Percentiles rank a stretch among this genome's conserved stretches.
These are phyloP conservation scores for Tetrastigma voinierianum DNA, from an alignment of 164 flowering plant species.

Conservation along the genomic window DNA sequence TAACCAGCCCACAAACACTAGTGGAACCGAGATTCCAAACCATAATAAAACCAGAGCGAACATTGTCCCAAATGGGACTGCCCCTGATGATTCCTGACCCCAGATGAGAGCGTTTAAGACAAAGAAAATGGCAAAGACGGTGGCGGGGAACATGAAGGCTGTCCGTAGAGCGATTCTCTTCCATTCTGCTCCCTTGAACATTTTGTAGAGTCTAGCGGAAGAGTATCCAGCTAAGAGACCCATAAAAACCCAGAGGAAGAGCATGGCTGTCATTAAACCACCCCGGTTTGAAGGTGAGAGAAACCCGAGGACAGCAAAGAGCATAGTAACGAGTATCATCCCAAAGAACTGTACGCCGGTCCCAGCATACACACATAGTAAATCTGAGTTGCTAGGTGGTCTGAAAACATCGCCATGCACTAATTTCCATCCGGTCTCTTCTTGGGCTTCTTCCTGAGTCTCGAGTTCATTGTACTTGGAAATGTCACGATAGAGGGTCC, in stretches of 20 bases:
- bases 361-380: constrained; percentile 65
- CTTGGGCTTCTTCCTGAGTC: constrained; percentile 80
- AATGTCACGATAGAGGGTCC: constrained; percentile 76
- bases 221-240: constrained; percentile 68
- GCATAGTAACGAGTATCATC: constrained; percentile 61
- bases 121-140: constrained; percentile 47
- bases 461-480: constrained; percentile 74
- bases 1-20: constrained; percentile 58
- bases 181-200: constrained; percentile 69
- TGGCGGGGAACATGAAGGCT: constrained; percentile 53
- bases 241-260: constrained; percentile 71
- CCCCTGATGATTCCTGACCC: constrained; percentile 73
- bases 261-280: constrained; percentile 74
- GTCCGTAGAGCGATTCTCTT: constrained; percentile 57
- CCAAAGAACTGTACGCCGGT: constrained; percentile 67
- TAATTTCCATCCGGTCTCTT: constrained; percentile 78
- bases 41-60: constrained; percentile 57
- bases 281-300: constrained; percentile 74
- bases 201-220: constrained; percentile 55
- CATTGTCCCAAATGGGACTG: constrained; percentile 80
- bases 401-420: constrained; percentile 77
- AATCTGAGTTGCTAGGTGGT: constrained; percentile 51
- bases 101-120: constrained; percentile 62
- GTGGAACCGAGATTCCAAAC: constrained; percentile 73
- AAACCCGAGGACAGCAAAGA: constrained; percentile 65